Percentiles rank a stretch among this genome's conserved stretches.
Evolutionary conservation across 805 yeast species (phyloP).

Genomic region (Wickerhamiella parazyma): DNA sequence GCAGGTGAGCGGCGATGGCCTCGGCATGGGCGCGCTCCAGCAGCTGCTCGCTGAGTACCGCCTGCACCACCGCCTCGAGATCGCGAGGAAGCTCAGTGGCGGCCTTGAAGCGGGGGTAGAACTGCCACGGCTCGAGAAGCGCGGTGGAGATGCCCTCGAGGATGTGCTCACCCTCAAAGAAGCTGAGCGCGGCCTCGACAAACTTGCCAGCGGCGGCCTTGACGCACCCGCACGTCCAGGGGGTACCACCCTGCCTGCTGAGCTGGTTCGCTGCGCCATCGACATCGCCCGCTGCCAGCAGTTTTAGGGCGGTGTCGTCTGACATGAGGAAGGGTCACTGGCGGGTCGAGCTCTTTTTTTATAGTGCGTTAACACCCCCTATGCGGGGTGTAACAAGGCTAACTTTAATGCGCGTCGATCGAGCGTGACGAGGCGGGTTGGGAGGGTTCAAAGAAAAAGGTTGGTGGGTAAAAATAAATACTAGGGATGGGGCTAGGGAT

Average conservation of each 20-base stretch:
- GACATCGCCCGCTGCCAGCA: slow-evolving; percentile 4
- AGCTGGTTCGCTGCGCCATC: slow-evolving; percentile 8
- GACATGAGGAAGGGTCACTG: background rate
- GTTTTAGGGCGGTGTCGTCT: slow-evolving; percentile 2
- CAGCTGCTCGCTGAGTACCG: background rate
- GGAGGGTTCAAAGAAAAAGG: too few relatives aligned
- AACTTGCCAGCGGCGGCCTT: slow-evolving; percentile 6
- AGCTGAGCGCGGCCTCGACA: slow-evolving; percentile 8
- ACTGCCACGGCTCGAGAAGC: slow-evolving; percentile 8
- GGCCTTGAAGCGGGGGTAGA: background rate
- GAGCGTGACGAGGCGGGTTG: too few relatives aligned
- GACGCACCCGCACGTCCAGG: slow-evolving; percentile 4
- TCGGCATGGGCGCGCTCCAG: background rate
- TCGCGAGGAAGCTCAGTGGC: background rate
- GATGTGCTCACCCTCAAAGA: background rate
- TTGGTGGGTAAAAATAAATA: too few relatives aligned
- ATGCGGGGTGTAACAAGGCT: too few relatives aligned
- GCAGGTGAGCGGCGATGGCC: background rate
- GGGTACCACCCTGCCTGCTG: slow-evolving; percentile 1
- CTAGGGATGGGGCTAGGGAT: too few relatives aligned
- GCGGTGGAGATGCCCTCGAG: slow-evolving; percentile 1
- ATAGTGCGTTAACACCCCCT: slow-evolving; percentile 5
- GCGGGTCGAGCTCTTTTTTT: background rate
- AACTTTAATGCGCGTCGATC: too few relatives aligned
- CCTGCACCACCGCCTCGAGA: background rate